Conservation (phyloP, 2,329 filamentous ascomycete species). For the Fusarium nurragi region DNA sequence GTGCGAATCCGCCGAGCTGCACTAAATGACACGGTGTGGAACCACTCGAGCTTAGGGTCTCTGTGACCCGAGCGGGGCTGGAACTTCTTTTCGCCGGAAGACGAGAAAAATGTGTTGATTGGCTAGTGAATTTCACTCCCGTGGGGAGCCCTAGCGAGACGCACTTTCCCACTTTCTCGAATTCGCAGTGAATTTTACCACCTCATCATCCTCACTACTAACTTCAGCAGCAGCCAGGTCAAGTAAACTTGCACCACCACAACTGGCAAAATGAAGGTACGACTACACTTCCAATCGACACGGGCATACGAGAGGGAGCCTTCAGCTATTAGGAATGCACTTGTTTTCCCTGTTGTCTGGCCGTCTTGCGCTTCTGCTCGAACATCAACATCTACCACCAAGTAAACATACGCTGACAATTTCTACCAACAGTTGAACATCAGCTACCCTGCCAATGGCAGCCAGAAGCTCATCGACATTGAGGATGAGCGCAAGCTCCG, state of each 20-base stretch:
- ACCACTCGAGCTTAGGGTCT: conserved; percentile 4
- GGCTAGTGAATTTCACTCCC: conserved; percentile 39
- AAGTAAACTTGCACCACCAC: conserved; percentile 57
- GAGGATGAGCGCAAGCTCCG: conserved; percentile 99
- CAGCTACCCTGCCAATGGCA: conserved; percentile 97
- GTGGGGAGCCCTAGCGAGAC: conserved; percentile 54
- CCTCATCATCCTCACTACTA: conserved; percentile 46
- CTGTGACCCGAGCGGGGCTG: neutral
- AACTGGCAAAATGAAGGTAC: conserved; percentile 61
- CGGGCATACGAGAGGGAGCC: neutral
- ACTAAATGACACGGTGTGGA: conserved; percentile 12
- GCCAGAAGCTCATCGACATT: conserved; percentile 98
- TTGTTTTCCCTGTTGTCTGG: neutral
- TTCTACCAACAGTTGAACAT: conserved; percentile 66
- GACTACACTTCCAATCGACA: conserved; percentile 28
- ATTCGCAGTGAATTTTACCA: conserved; percentile 50
- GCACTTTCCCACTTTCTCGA: conserved; percentile 50
- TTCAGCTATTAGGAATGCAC: neutral
- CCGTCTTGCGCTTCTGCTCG: neutral
- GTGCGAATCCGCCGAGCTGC: neutral
- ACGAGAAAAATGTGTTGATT: conserved; percentile 44
- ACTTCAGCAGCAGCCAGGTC: conserved; percentile 55
- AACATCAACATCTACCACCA: neutral
- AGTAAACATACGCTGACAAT: conserved; percentile 47
- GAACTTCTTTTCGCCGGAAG: conserved; percentile 39